Percentiles rank a stretch among this genome's conserved stretches.
Conservation (phyloP, 306 rosid species). For the Quercus wislizeni region DNA sequence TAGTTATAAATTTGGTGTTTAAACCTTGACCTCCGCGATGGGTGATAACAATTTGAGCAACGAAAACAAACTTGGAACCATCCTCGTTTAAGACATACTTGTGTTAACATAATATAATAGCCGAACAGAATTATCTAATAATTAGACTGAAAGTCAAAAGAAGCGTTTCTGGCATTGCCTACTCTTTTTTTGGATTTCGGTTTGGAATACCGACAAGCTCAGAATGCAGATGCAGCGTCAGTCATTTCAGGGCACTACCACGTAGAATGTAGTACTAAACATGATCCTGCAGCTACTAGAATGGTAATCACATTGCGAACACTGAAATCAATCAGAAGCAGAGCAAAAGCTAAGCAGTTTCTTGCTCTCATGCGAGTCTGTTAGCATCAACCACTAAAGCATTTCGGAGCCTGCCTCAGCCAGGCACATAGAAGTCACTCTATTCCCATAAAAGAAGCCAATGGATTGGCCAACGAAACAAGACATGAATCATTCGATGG, state of each 20-base stretch:
- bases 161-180: no score
- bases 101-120: neutral
- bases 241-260: no score
- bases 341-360: neutral
- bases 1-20: no score
- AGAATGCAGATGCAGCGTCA: neutral
- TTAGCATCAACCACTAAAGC: neutral
- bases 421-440: neutral
- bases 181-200: no score
- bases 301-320: neutral
- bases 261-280: neutral
- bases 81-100: no score
- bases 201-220: no score
- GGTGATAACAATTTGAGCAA: no score
- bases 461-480: neutral
- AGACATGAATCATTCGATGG: neutral
- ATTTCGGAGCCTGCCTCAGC: neutral
- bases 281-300: neutral
- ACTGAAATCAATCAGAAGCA: neutral
- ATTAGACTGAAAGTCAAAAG: no score
- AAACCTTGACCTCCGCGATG: no score
- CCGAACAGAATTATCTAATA: neutral
- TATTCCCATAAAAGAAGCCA: neutral
- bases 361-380: neutral
- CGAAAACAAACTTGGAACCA: no score